phyloP scores from a whole-genome alignment of 495 filamentous ascomycete genomes.

The Astrothelium macrocarpum region DNA sequence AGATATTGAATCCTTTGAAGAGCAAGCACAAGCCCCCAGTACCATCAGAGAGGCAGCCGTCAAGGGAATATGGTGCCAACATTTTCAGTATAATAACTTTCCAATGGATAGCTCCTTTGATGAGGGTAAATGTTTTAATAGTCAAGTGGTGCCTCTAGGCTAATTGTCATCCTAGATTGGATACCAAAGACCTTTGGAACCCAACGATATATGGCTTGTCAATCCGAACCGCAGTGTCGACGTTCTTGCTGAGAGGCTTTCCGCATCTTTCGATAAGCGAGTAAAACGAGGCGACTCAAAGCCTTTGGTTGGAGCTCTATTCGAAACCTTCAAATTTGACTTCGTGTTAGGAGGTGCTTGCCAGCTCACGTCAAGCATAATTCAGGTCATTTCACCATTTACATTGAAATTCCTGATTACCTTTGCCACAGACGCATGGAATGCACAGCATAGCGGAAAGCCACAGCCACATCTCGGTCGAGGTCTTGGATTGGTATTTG shows the following conservation, averaged over 20 bases:
- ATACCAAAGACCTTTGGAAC: conserved; percentile 73
- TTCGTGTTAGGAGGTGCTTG: conserved; percentile 76
- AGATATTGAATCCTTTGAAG: conserved; percentile 52
- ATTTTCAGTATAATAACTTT: conserved; percentile 55
- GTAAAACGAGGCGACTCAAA: conserved; percentile 57
- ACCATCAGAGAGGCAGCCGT: conserved; percentile 45
- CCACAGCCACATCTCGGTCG: conserved; percentile 26
- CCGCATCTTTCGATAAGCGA: conserved; percentile 56
- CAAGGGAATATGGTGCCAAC: conserved; percentile 48
- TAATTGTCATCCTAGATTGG: conserved; percentile 43
- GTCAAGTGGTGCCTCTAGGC: neutral
- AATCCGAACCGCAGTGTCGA: conserved; percentile 71
- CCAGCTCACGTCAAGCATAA: conserved; percentile 57
- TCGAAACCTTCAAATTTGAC: conserved; percentile 78
- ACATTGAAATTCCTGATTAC: conserved; percentile 32
- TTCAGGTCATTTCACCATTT: conserved; percentile 63
- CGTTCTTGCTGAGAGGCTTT: conserved; percentile 51
- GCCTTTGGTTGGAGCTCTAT: conserved; percentile 68
- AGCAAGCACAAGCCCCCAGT: conserved; percentile 51
- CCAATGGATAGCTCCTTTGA: conserved; percentile 59
- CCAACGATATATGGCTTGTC: conserved; percentile 77
- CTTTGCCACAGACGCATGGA: conserved; percentile 56
- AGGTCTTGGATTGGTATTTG: conserved; percentile 34
- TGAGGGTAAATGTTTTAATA: conserved; percentile 42
- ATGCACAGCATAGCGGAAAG: conserved; percentile 30